Base-by-base conservation (phyloP, 176 grass and related monocot genomes). In the Triticum monococcum region DNA sequence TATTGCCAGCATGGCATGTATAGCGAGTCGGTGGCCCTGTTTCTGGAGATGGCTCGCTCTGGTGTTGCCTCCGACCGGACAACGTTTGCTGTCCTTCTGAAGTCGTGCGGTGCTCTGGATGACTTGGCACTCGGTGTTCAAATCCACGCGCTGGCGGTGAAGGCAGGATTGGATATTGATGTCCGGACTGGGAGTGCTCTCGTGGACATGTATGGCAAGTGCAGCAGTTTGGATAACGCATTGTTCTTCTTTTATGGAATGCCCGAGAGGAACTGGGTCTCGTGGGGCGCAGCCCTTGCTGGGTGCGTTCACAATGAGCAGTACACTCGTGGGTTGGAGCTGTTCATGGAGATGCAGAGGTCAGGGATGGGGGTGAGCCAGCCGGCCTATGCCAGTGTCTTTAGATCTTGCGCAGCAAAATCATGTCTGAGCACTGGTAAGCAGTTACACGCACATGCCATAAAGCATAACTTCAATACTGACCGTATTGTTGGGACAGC, bases 131-230 rank as follows among this genome's bases (percentile, higher is more conserved):
- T 93, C 30, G 95, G 93, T 48, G 80, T 81, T 59, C 95, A 95
- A 83, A 75, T 95, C 71, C 93, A 92, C 46, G 83, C 31, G 7
- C 37, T 83, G 52, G 85, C 89, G 33, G 50, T 86, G 1, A 98
- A 95, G 83, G 86, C 84, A 22, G 91, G 91, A 33, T 83, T 95
- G 26, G 80, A 90, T 85, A 52, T 63, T 69, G 87, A 95, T 86
- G 93, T 92, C 26, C 50, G 85, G 13, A 77, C 72, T 2, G 89
- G 93, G 12, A 92, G 87, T 82, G 82, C 95, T 62, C 89, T 93
- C 20, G 86, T 98, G 28, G 93, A 92, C 86, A 92, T 95, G 95
- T 95, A 95, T 85, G 95, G 89, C 28, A 95, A 95, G 83, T 98
- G 95, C 67, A 57, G 83, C 77, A 88, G 88, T 25, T 84, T 98